Evolutionary conservation across 2,329 filamentous ascomycete species (phyloP).

Genomic region (Dactylonectria estremocensis): DNA sequence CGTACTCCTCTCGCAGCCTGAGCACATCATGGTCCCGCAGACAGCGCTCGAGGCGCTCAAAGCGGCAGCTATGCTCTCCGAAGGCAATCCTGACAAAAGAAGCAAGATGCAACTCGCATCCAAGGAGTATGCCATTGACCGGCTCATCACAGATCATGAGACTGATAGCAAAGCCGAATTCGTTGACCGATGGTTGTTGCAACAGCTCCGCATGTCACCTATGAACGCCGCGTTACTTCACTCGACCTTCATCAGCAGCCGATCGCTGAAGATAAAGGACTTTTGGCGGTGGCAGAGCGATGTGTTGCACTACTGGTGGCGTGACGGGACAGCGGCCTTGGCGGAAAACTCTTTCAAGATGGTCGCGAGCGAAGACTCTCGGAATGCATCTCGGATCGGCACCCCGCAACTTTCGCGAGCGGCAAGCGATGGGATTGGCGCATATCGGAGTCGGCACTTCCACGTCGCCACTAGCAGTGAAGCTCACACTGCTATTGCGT

Average conservation of each 20-base stretch:
- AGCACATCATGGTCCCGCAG: constrained; percentile 61
- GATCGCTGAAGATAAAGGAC: constrained; percentile 53
- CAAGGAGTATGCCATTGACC: constrained; percentile 66
- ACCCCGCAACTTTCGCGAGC: constrained; percentile 49
- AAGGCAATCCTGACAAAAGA: constrained; percentile 52
- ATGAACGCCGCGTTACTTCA: constrained; percentile 63
- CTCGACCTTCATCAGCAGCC: constrained; percentile 48
- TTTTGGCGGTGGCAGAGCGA: constrained; percentile 55
- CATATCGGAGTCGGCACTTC: constrained; percentile 20
- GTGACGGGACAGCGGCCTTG: constrained; percentile 44
- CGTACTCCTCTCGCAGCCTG: constrained; percentile 64
- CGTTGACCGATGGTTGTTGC: constrained; percentile 67
- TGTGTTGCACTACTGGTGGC: constrained; percentile 58
- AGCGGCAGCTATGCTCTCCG: constrained; percentile 56
- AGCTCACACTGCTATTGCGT: constrained; percentile 30
- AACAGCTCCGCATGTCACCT: constrained; percentile 63
- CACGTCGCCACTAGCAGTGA: constrained; percentile 27
- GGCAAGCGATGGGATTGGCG: constrained; percentile 45
- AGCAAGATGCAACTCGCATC: constrained; percentile 57
- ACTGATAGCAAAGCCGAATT: constrained; percentile 60
- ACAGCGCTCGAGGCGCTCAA: constrained; percentile 60
- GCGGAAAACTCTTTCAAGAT: constrained; percentile 31
- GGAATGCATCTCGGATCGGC: constrained; percentile 45
- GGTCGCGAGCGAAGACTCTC: constrained; percentile 44
- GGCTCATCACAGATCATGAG: constrained; percentile 56